Percentiles rank a stretch among this genome's conserved stretches.
phyloP scores from a whole-genome alignment of 495 filamentous ascomycete species.

The Penicillium bialowiezense region DNA sequence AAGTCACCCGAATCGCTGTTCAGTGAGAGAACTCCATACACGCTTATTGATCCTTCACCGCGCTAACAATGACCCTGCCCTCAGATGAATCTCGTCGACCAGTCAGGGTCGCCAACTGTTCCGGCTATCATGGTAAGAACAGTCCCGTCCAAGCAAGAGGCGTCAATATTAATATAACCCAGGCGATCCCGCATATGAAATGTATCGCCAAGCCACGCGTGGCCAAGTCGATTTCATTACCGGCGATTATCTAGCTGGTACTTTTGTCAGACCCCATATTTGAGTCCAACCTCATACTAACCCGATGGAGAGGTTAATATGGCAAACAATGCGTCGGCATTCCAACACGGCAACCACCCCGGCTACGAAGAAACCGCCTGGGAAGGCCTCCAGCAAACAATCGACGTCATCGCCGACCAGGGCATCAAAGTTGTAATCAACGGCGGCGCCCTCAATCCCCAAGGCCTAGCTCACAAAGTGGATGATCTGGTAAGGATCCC shows the following conservation, averaged over 20 bases:
- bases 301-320: conserved; percentile 38
- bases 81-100: conserved; percentile 22
- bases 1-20: no score
- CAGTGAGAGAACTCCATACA: no score
- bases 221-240: conserved; percentile 54
- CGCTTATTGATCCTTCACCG: no score
- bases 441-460: conserved; percentile 42
- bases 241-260: conserved; percentile 54
- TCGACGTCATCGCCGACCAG: conserved; percentile 42
- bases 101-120: conserved; percentile 48
- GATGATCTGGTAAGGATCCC: conserved; percentile 28
- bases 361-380: conserved; percentile 44
- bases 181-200: conserved; percentile 44
- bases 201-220: conserved; percentile 42
- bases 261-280: neutral
- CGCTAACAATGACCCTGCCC: conserved; percentile 12
- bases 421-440: conserved; percentile 45
- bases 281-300: neutral
- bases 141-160: neutral
- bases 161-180: neutral
- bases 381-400: conserved; percentile 42
- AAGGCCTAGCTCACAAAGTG: conserved; percentile 37
- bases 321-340: conserved; percentile 43
- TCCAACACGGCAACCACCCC: conserved; percentile 32
- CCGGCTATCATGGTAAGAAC: conserved; percentile 38